Evolutionary conservation across 2,329 filamentous ascomycete species (phyloP), one percentile per base, ranked within the genome.

Genomic region (Dactylellina leptospora): DNA sequence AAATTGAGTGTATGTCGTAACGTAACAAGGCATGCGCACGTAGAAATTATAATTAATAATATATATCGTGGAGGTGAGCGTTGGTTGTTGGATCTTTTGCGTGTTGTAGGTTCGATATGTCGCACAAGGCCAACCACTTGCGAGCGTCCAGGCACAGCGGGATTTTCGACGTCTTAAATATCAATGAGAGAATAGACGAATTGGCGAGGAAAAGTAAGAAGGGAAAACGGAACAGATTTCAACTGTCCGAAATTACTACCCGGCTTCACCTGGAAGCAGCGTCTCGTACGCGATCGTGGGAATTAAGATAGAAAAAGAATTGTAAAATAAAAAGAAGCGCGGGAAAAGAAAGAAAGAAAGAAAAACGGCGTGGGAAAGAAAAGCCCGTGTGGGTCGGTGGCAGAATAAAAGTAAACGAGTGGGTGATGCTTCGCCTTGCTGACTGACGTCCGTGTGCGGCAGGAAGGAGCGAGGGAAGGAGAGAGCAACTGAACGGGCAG

Each of bases 211-310:
- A 40, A n/a, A n/a, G n/a, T n/a, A n/a, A 40, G 36, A 5, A 40
- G 8, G 36, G 11, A 40, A 40, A 40, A 40, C 36, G 18, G 36
- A 40, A 40, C 36, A 27, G 51, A 64, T 25, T 74, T 51, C 61
- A 30, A 60, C 72, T 59, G 70, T 64, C 66, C 10, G 62, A 63
- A 61, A 28, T 56, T 44, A 59, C 16, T 66, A 50, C 44, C 61
- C 44, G 51, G 51, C 66, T 71, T 71, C 66, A 45, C 66, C 66
- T 62, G 66, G 66, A 71, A 71, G 66, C 51, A 38, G 42, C 30
- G 27, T 63, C 33, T 62, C 54, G 58, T 58, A 56, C 22, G 54
- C 53, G 66, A 62, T 63, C 60, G 58, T 50, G 51, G 51, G 28
- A 38, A 48, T 23, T 25, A 38, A 27, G 36, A 28, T 38, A 27